Conservation (phyloP, 768 basidiomycete genomes). For the Tulasnella sp. region DNA sequence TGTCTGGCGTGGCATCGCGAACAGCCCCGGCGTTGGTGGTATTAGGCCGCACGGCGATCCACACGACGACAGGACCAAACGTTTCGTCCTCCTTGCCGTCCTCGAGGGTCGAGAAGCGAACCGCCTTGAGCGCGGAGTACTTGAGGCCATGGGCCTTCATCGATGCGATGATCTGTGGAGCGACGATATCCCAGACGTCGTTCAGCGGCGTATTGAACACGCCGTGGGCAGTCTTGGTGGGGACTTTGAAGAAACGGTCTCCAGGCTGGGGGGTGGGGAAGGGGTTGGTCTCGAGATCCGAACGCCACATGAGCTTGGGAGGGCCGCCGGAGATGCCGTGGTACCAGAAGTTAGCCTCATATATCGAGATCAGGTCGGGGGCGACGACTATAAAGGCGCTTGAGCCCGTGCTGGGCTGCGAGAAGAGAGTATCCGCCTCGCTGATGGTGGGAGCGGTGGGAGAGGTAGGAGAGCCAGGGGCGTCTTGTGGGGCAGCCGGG, state of each 20-base stretch:
- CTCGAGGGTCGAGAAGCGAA: slow-evolving; percentile 27
- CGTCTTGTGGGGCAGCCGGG: too few species aligned
- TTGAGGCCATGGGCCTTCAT: slow-evolving; percentile 24
- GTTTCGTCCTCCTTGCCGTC: slow-evolving; percentile 23
- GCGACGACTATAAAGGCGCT: slow-evolving; percentile 14
- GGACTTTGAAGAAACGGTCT: slow-evolving; percentile 20
- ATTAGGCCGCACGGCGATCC: slow-evolving; percentile 28
- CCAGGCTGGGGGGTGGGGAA: slow-evolving; percentile 23
- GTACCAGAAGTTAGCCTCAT: slow-evolving; percentile 25
- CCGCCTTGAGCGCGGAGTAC: slow-evolving; percentile 26
- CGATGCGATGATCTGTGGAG: slow-evolving; percentile 28
- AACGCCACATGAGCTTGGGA: slow-evolving; percentile 29
- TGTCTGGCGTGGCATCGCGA: slow-evolving; percentile 27
- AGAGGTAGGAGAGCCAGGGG: not conserved
- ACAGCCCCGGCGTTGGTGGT: slow-evolving; percentile 30
- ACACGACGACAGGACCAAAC: slow-evolving; percentile 30
- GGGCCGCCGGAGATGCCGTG: slow-evolving; percentile 28
- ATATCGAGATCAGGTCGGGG: slow-evolving; percentile 20
- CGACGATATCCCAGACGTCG: slow-evolving; percentile 31
- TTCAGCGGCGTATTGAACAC: slow-evolving; percentile 34
- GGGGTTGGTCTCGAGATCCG: slow-evolving; percentile 22
- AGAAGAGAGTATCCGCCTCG: not conserved
- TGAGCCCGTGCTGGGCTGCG: not conserved
- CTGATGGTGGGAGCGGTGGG: slow-evolving; percentile 15
- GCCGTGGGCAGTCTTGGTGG: slow-evolving; percentile 30